Evolutionary conservation across 352 stramenopile species (phyloP), one percentile per base, ranked within the genome.

Genomic region (Phytophthora rubi): DNA sequence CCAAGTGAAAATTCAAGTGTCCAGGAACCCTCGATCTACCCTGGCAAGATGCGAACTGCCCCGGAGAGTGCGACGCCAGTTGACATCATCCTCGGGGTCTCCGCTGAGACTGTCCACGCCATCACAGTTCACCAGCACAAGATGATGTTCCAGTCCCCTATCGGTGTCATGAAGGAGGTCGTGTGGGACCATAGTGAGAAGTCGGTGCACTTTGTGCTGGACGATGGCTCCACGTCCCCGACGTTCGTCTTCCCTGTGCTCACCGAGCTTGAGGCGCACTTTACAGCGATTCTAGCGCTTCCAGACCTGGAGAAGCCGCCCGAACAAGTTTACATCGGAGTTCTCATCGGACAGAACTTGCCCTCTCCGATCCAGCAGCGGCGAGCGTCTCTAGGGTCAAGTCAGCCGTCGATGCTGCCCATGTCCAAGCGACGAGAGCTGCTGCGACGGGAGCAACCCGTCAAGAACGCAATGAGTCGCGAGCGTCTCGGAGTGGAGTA

Each of bases 361-460:
- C 82, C 86, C 4, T 91, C 84, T 2, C 83, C 85, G 4, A 90
- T 94, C 35, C 80, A 92, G 53, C 86, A 92, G 60, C 83, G 82
- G 4, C 76, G 85, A 15, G 42, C 18, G 16, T 65, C 51, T 13
- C 15, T 53, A 39, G 62, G 61, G 15, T 64, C 47, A 13, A 68
- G 13, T 35, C 63, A 35, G n/a, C 72, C 76, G 3, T 12, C 64
- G 0, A 55, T 68, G 39, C 49, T 94, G 8, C 67, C 84, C 13
- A 71, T 76, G 26, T 16, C 70, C 0, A 81, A 80, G 56, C 71
- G 81, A 23, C 74, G 78, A 12, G 82, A 94, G 35, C 49, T 94
- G 4, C 65, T 94, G 5, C 52, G 62, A n/a, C 73, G 80, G 16
- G 83, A 92, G 39, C 76, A 88, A 15, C 85, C 86, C 4, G 67